A percentile compares a stretch with the other conserved stretches of the same genome.
These are phyloP conservation scores for Cordyceps cicadae DNA, from an alignment of 2,329 filamentous ascomycete genomes.

Conservation along the genomic window DNA sequence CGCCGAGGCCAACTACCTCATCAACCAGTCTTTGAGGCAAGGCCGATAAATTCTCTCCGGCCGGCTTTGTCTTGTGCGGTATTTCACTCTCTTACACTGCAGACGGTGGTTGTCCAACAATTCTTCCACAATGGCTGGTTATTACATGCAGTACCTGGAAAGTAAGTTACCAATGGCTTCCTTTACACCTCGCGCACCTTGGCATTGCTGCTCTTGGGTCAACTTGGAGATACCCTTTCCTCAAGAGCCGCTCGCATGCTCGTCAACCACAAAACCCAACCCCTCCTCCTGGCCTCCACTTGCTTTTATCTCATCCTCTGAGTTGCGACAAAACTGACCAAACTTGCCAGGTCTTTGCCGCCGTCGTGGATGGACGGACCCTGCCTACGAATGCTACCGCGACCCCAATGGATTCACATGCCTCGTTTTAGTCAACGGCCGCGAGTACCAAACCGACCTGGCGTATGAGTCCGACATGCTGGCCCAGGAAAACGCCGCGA, in stretches of 20 bases:
- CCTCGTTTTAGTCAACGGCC: slow-evolving; percentile 88
- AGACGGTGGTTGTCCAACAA: not conserved
- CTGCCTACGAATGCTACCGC: slow-evolving; percentile 75
- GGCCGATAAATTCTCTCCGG: slow-evolving; percentile 8
- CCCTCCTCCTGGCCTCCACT: too few relatives aligned
- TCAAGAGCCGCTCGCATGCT: not conserved
- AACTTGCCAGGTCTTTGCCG: slow-evolving; percentile 70
- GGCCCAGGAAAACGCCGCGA: slow-evolving; percentile 87
- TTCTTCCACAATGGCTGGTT: slow-evolving; percentile 46
- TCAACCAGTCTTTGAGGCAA: slow-evolving; percentile 4
- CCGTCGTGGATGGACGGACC: slow-evolving; percentile 88
- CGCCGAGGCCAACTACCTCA: not conserved
- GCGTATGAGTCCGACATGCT: slow-evolving; percentile 73
- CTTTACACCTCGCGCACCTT: slow-evolving; percentile 43
- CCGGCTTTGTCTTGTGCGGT: slow-evolving; percentile 1
- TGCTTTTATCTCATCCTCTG: not conserved
- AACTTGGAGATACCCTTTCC: not conserved
- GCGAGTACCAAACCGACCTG: slow-evolving; percentile 88
- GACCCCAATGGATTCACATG: slow-evolving; percentile 73
- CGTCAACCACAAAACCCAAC: not conserved
- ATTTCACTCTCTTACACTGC: slow-evolving; percentile 2
- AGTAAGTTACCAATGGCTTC: slow-evolving; percentile 48
- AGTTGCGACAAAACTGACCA: not conserved
- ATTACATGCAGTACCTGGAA: slow-evolving; percentile 65
- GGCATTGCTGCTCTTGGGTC: not conserved